phyloP scores from a whole-genome alignment of 2,329 filamentous ascomycete species.

The Colletotrichum liaoningense region DNA sequence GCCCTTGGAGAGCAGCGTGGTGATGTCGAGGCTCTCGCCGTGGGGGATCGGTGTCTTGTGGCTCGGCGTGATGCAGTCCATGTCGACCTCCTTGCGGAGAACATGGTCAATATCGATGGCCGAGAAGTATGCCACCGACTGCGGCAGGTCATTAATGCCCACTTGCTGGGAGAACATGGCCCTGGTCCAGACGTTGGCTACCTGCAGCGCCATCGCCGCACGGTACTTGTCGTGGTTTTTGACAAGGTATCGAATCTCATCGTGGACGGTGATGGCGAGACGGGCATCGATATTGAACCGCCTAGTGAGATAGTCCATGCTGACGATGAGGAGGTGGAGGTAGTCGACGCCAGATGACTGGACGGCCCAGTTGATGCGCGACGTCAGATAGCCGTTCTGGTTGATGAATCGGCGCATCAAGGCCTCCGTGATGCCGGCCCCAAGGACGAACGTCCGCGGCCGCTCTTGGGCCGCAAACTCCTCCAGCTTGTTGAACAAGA shows the following conservation, averaged over 20 bases:
- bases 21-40: slow-evolving; percentile 89
- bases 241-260: slow-evolving; percentile 96
- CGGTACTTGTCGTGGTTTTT: slow-evolving; percentile 87
- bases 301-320: slow-evolving; percentile 92
- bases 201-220: slow-evolving; percentile 90
- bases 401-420: slow-evolving; percentile 88
- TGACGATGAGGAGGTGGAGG: slow-evolving; percentile 89
- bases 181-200: slow-evolving; percentile 95
- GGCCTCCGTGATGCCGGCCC: slow-evolving; percentile 95
- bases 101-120: slow-evolving; percentile 96
- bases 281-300: slow-evolving; percentile 88
- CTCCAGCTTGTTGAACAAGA: slow-evolving; percentile 98
- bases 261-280: slow-evolving; percentile 93
- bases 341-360: slow-evolving; percentile 98
- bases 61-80: slow-evolving; percentile 95
- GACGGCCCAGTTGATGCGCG: slow-evolving; percentile 98
- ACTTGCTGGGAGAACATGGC: slow-evolving; percentile 98
- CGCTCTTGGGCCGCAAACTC: slow-evolving; percentile 96
- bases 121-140: slow-evolving; percentile 94
- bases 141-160: slow-evolving; percentile 93
- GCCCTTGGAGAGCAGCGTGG: slow-evolving; percentile 80
- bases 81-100: slow-evolving; percentile 96
- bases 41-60: slow-evolving; percentile 82
- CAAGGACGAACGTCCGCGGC: slow-evolving; percentile 90
- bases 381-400: slow-evolving; percentile 93